Evolutionary conservation across 2,329 filamentous ascomycete genomes (phyloP).

Genomic region (Davidsoniella eucalypti): DNA sequence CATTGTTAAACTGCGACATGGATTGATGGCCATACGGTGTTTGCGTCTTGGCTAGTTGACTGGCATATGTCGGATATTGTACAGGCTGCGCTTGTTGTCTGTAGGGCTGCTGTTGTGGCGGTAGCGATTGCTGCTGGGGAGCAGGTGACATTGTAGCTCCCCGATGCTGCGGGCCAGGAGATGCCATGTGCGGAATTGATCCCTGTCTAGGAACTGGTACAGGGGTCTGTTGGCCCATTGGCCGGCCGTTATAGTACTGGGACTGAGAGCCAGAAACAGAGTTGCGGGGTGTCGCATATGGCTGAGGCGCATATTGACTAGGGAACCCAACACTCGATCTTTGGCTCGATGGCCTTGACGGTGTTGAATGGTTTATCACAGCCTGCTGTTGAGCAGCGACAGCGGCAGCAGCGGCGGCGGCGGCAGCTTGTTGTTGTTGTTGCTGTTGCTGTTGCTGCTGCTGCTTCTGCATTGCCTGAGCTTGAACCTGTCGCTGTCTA

Average conservation of each 20-base stretch:
- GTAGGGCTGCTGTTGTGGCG: conserved; percentile 16
- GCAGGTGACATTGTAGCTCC: conserved; percentile 20
- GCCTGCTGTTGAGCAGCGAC: conserved; percentile 2
- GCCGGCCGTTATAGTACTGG: conserved; percentile 10
- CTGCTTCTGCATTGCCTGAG: conserved; percentile 17
- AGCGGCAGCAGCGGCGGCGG: too few species aligned
- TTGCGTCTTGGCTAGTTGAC: conserved; percentile 35
- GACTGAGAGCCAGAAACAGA: conserved; percentile 6
- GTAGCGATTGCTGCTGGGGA: conserved; percentile 15
- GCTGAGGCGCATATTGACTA: conserved; percentile 22
- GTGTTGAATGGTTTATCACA: not conserved
- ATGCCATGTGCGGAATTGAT: conserved; percentile 10
- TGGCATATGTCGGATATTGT: conserved; percentile 32
- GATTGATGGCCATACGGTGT: conserved; percentile 35
- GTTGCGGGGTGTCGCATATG: conserved; percentile 5
- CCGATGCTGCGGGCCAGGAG: conserved; percentile 10
- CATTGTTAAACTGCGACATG: conserved; percentile 28
- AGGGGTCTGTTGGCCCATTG: conserved; percentile 10
- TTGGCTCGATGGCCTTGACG: conserved; percentile 1
- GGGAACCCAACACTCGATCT: conserved; percentile 24
- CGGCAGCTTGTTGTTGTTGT: too few species aligned
- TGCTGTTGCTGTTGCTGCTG: not conserved
- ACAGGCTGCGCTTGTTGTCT: conserved; percentile 13
- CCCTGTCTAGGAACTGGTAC: conserved; percentile 11
- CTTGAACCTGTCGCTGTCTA: conserved; percentile 31